Base-by-base conservation (phyloP, 192 early-diverging fungal species). In the Coemansia sp. region DNA sequence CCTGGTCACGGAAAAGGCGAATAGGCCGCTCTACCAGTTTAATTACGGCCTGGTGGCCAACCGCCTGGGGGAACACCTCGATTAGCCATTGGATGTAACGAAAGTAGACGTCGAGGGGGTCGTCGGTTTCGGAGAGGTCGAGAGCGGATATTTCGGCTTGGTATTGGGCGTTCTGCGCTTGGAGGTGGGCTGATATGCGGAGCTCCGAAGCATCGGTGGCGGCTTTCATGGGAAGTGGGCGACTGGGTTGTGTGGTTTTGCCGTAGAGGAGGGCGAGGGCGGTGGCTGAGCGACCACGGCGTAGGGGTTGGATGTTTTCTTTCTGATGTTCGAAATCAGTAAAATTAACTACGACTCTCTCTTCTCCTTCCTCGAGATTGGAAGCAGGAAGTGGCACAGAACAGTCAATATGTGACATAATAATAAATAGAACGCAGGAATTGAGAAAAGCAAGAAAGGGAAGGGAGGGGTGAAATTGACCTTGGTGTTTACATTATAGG, bases 291-390 rank as follows among this genome's bases (percentile, higher is more conserved):
- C 92, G 84, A 11, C 92, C 92, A 24, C 87, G 70, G 4, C 75
- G 71, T 9, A 86, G 62, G 20, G 90, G 90, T 31, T 85, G 75
- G 36, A 93, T 90, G 77, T 93, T 93, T 73, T 93, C 92, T 66
- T 91, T 91, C 53, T 93, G 87, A 38, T 84, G 69, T 66, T 92
- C 90, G 34, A 93, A 85, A 9, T 76, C 70, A 6, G 76, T 55
- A 59, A 82, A 83, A 23, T 85, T 74, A 10, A 81, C 70, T 26
- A 26, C 8, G 38, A 2, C 48, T 10, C 23, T 26, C 26, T 58
- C 51, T 3, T 43, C 67, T 7, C 28, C 13, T 5, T 33, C 18
- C 26, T 70, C 56, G 59, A 33, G n/a, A n/a, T n/a, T 38, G n/a
- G 31, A 13, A 18, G 26, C 13, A 9, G 28, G 10, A 9, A 55